Conservation (phyloP, 177 flowering plant species). For the Telopea speciosissima region DNA sequence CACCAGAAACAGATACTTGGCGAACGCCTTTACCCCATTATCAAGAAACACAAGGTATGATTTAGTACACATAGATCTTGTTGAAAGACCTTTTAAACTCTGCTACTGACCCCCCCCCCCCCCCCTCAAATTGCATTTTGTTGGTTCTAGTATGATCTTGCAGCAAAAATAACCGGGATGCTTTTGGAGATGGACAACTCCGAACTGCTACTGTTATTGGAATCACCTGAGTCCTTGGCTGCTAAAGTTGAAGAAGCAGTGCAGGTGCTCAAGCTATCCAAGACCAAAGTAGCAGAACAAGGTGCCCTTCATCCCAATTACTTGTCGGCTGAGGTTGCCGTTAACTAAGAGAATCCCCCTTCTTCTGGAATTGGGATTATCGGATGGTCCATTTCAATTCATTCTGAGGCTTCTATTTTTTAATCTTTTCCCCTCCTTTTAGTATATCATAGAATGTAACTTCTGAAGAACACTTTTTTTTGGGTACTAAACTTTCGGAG, state of each 20-base stretch:
- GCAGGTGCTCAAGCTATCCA: conserved; percentile 64
- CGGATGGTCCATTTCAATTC: too few species aligned
- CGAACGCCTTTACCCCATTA: conserved; percentile 70
- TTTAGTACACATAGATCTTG: background rate
- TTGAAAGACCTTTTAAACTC: background rate
- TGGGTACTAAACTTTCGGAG: too few species aligned
- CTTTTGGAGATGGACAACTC: conserved; percentile 90
- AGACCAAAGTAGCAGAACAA: conserved; percentile 28
- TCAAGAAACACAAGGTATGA: conserved; percentile 55
- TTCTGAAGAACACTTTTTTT: too few species aligned
- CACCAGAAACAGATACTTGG: conserved; percentile 80
- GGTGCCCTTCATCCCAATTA: conserved; percentile 10
- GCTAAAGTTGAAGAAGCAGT: conserved; percentile 79
- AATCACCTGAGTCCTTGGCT: conserved; percentile 70
- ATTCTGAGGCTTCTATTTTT: too few species aligned
- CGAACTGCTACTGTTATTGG: conserved; percentile 62
- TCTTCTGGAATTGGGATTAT: too few species aligned
- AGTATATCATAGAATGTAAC: too few species aligned
- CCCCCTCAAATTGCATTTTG: background rate
- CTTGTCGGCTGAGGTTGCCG: conserved; percentile 22
- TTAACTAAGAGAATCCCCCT: conserved; percentile 7
- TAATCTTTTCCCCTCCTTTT: too few species aligned
- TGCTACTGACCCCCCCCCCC: background rate
- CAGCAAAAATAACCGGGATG: conserved; percentile 88
- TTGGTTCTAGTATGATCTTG: conserved; percentile 66